phyloP scores from a whole-genome alignment of 192 early-diverging fungal genomes.

The Dimargaris cristalligena region DNA sequence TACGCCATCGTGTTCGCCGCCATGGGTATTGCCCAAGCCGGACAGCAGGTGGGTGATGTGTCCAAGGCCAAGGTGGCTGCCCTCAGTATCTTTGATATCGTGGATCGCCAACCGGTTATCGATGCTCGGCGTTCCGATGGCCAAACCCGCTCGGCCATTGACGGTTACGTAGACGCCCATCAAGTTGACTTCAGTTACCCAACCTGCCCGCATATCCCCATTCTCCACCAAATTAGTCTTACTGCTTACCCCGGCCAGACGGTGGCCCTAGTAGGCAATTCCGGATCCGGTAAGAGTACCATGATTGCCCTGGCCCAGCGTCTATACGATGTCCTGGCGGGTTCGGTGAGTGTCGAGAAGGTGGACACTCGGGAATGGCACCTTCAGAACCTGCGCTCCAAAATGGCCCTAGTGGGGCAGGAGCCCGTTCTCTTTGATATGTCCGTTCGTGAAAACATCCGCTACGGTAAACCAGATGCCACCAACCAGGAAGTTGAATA shows the following conservation, averaged over 20 bases:
- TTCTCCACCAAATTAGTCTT: conserved; percentile 39
- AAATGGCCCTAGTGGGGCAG: conserved; percentile 79
- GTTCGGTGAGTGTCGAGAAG: conserved; percentile 41
- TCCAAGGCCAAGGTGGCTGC: conserved; percentile 70
- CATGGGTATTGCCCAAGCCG: conserved; percentile 40
- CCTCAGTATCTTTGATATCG: conserved; percentile 43
- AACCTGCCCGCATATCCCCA: conserved; percentile 35
- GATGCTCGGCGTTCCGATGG: conserved; percentile 32
- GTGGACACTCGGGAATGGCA: conserved; percentile 42
- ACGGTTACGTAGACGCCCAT: conserved; percentile 14
- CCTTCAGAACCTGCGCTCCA: conserved; percentile 44
- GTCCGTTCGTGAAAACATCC: conserved; percentile 77
- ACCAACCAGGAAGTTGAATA: conserved; percentile 40
- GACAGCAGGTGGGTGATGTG: conserved; percentile 50
- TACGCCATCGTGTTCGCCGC: conserved; percentile 61
- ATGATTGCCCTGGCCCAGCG: conserved; percentile 49
- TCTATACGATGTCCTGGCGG: conserved; percentile 55
- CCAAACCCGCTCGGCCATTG: conserved; percentile 11
- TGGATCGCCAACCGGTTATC: conserved; percentile 57
- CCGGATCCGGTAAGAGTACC: conserved; percentile 73
- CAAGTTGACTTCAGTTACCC: conserved; percentile 45
- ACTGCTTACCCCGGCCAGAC: conserved; percentile 41
- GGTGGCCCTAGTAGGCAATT: conserved; percentile 72
- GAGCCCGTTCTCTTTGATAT: conserved; percentile 85
- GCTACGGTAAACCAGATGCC: conserved; percentile 38